phyloP scores from a whole-genome alignment of 2,329 filamentous ascomycete genomes.

The Emmonsiellopsis sp. region DNA sequence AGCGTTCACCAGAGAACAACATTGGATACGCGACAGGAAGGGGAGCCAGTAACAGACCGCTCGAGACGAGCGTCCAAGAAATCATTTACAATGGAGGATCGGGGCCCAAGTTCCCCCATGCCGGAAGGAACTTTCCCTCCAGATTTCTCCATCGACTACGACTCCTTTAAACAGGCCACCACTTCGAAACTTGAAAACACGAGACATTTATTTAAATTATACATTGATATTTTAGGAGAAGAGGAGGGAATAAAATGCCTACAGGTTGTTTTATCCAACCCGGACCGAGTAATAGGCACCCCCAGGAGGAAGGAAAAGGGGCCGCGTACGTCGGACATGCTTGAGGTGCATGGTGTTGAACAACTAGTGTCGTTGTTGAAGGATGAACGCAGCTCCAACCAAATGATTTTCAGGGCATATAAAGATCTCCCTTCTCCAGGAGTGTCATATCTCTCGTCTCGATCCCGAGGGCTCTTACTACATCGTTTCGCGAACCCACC shows the following conservation, averaged over 20 bases:
- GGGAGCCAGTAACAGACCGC: no score
- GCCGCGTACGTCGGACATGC: constrained; percentile 10
- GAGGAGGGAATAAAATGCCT: constrained; percentile 10
- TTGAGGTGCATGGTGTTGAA: constrained; percentile 28
- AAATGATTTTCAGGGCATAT: constrained; percentile 46
- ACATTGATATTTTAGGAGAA: constrained; percentile 9
- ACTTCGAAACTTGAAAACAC: constrained; percentile 1
- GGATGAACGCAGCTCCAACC: constrained; percentile 37
- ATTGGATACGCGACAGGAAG: no score
- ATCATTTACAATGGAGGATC: neutral
- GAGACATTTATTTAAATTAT: constrained; percentile 9
- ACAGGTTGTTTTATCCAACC: constrained; percentile 13
- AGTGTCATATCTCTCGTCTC: constrained; percentile 40
- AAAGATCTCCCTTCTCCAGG: constrained; percentile 44
- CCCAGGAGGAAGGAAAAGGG: neutral
- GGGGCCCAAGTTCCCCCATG: neutral
- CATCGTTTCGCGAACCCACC: constrained; percentile 54
- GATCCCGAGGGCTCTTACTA: constrained; percentile 55
- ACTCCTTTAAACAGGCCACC: neutral
- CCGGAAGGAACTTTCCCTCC: neutral
- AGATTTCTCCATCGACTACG: constrained; percentile 1
- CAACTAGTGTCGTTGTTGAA: constrained; percentile 34
- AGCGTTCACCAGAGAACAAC: neutral
- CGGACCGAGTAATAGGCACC: constrained; percentile 9
- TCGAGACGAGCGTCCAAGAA: neutral